Base-by-base conservation (phyloP, 495 filamentous ascomycete genomes). In the Neohortaea acidophila region DNA sequence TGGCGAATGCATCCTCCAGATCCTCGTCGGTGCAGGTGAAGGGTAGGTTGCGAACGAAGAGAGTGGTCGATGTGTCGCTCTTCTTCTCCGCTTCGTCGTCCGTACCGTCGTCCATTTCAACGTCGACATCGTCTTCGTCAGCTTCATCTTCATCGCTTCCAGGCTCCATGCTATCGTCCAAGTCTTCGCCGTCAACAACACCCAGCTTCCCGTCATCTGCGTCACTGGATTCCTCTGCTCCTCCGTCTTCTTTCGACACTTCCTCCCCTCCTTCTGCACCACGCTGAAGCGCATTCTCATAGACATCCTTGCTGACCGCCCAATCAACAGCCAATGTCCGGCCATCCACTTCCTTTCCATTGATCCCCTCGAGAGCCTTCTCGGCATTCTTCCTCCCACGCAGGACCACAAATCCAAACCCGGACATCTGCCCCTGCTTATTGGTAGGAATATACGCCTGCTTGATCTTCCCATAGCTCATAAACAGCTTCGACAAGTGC, bases 21-120 rank as follows among this genome's bases (percentile, higher is more conserved):
- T 68, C 60, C 38, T 83, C 74, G 51, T 99, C 84, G 18, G 76
- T 75, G 22, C 69, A 72, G 11, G 79, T 79, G 57, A 91, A 99
- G 1, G 89, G 86, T 17, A 99, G 65, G 52, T 99, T 99, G 42
- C 89, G 83, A 49, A 96, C 70, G 63, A 99, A 99, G 26, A 94
- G 59, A 0, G 85, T 94, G 9, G 71, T 71, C 2, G 66, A 68
- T 45, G 77, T 79, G 50, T 70, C 73, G 46, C 36, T 29, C 15
- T 33, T n/a, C 17, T 53, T 45, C 39, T 47, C 50, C 25, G 10
- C 46, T 33, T 56, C 55, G 13, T 53, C 42, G 27, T 54, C 51
- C 14, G 62, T 53, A 0, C 51, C 46, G 15, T 64, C 59, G 5
- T 60, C 59, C 15, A 58, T 53, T 10, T 56, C 45, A 3, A 59